phyloP scores from a whole-genome alignment of 106 monocot genomes.

The Cymbidium sinense region DNA sequence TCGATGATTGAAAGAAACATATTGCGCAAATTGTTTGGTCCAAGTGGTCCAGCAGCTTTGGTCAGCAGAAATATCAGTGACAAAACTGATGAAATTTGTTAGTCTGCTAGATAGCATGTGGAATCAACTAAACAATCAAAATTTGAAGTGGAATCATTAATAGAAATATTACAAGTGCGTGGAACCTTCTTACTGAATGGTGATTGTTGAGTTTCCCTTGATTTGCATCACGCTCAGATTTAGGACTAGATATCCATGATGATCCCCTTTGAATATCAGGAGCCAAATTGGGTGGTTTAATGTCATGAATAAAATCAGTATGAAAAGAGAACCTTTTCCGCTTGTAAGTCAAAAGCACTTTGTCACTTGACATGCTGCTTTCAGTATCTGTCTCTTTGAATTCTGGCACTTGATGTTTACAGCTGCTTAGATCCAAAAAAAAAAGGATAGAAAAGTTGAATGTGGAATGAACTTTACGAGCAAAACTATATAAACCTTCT shows the following conservation, averaged over 20 bases:
- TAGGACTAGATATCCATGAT: neutral
- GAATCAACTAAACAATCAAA: neutral
- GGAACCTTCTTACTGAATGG: conserved; percentile 3
- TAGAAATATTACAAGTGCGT: neutral
- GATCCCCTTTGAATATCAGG: neutral
- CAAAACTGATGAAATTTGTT: neutral
- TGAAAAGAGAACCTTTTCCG: conserved; percentile 4
- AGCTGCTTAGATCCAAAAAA: conserved; percentile 3
- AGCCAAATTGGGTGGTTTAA: neutral
- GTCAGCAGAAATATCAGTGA: neutral
- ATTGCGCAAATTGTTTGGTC: neutral
- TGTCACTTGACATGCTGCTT: neutral
- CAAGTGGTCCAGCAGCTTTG: neutral
- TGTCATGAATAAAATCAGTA: conserved; percentile 1
- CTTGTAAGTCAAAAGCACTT: conserved; percentile 15
- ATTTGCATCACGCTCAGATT: neutral
- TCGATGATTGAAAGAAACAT: neutral
- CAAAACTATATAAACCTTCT: neutral
- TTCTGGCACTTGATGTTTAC: neutral
- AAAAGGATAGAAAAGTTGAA: neutral
- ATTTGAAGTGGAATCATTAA: neutral
- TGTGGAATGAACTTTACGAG: neutral
- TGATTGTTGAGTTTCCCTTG: conserved; percentile 6
- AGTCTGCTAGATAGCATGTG: neutral
- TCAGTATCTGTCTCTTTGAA: neutral